phyloP scores from a whole-genome alignment of 1,284 basidiomycete species.

The Cutaneotrichosporon cavernicola region DNA sequence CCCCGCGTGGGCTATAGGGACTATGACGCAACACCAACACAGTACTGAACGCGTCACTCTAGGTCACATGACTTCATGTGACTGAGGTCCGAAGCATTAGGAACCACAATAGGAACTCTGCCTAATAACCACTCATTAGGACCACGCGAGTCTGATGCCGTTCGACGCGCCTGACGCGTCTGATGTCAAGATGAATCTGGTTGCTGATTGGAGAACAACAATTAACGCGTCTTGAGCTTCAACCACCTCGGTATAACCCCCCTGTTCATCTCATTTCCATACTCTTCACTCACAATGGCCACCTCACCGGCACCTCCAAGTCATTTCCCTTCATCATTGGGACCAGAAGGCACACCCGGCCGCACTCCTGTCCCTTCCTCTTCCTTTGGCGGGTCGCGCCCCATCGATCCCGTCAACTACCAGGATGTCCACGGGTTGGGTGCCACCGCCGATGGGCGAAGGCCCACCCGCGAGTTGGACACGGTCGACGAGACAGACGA shows the following conservation, averaged over 20 bases:
- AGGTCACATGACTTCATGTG: too few relatives aligned
- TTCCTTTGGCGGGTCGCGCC: constrained; percentile 33
- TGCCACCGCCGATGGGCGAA: constrained; percentile 24
- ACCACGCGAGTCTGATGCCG: constrained; percentile 1
- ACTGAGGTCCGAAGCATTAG: neutral
- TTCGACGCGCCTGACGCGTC: neutral
- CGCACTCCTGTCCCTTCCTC: constrained; percentile 26
- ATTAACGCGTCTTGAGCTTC: constrained; percentile 1
- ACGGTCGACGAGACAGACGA: constrained; percentile 20
- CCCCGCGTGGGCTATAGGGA: too few relatives aligned
- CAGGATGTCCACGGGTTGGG: constrained; percentile 47
- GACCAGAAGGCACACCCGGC: constrained; percentile 26
- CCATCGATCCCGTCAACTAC: constrained; percentile 43
- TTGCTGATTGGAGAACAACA: constrained; percentile 2
- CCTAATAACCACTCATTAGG: neutral
- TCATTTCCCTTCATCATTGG: constrained; percentile 40
- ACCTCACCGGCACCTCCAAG: constrained; percentile 35
- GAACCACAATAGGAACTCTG: neutral
- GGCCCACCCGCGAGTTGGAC: constrained; percentile 15
- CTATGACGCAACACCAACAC: too few relatives aligned
- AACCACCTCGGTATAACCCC: neutral
- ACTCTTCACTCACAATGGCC: constrained; percentile 27
- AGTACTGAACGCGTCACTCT: too few relatives aligned
- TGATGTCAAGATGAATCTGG: neutral
- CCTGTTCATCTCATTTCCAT: neutral